These are phyloP conservation scores for Stephanodiscus minutulus DNA, from an alignment of 108 stramenopile species.

Conservation along the genomic window DNA sequence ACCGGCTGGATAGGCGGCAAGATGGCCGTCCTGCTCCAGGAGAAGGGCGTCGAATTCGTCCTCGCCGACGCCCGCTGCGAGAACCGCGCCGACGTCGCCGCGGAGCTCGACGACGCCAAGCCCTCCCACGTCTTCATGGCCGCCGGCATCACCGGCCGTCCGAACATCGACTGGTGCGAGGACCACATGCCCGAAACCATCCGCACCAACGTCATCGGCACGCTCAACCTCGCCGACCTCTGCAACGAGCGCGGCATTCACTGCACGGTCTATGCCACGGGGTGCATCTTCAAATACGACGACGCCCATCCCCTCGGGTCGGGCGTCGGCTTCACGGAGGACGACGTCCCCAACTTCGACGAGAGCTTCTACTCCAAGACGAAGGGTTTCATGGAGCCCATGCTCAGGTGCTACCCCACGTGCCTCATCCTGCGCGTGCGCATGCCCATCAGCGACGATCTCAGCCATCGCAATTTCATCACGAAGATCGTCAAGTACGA, in stretches of 20 bases:
- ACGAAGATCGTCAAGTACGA: constrained; percentile 99
- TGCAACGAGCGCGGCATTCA: constrained; percentile 88
- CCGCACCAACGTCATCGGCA: constrained; percentile 97
- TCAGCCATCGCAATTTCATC: constrained; percentile 96
- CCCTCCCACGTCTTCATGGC: constrained; percentile 98
- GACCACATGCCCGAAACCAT: constrained; percentile 95
- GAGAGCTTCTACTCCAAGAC: constrained; percentile 99
- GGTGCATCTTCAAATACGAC: constrained; percentile 99
- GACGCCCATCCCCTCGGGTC: constrained; percentile 89
- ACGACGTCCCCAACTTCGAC: constrained; percentile 95
- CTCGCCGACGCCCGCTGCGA: constrained; percentile 90
- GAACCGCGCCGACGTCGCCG: constrained; percentile 87
- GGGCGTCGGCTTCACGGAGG: constrained; percentile 97
- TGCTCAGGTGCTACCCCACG: constrained; percentile 87
- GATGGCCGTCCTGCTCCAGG: constrained; percentile 79
- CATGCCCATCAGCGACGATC: constrained; percentile 99
- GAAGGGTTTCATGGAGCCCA: constrained; percentile 98
- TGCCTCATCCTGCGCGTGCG: constrained; percentile 95
- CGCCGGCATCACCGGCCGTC: constrained; percentile 99
- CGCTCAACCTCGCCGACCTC: constrained; percentile 93
- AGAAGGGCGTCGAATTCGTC: constrained; percentile 82
- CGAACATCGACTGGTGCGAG: constrained; percentile 99
- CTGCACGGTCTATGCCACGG: constrained; percentile 98
- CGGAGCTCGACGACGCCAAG: constrained; percentile 88
- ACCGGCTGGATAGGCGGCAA: constrained; percentile 98